phyloP scores from a whole-genome alignment of 805 yeast species.

The Saturnispora zaruensis region DNA sequence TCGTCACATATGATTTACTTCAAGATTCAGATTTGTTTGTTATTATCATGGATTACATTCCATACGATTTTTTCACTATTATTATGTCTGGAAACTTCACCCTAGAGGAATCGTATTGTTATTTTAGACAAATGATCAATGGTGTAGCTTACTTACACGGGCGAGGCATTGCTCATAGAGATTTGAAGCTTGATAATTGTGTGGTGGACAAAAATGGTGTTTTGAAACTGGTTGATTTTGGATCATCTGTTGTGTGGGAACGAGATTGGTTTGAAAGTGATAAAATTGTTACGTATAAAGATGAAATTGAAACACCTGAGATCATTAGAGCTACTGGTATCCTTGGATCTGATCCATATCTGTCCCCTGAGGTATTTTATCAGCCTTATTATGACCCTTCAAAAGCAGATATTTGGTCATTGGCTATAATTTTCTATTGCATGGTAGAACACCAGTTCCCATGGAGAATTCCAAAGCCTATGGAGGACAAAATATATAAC shows the following conservation, averaged over 20 bases:
- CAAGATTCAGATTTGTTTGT: slow-evolving; percentile 54
- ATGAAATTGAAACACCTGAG: slow-evolving; percentile 1
- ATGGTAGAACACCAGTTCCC: slow-evolving; percentile 84
- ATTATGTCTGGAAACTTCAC: slow-evolving; percentile 85
- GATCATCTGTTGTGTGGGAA: slow-evolving; percentile 79
- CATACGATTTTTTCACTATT: slow-evolving; percentile 82
- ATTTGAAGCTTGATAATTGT: slow-evolving; percentile 86
- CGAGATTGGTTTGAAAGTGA: background rate
- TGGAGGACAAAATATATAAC: slow-evolving; percentile 62
- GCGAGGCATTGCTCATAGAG: slow-evolving; percentile 88
- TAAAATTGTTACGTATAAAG: background rate
- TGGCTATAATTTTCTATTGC: slow-evolving; percentile 88
- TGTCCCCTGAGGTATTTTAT: slow-evolving; percentile 83
- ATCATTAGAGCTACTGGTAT: slow-evolving; percentile 70
- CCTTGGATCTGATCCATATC: slow-evolving; percentile 92
- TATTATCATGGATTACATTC: slow-evolving; percentile 90
- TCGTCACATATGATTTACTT: slow-evolving; percentile 73
- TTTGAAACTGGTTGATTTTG: slow-evolving; percentile 85
- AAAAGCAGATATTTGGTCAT: slow-evolving; percentile 86
- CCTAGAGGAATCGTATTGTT: slow-evolving; percentile 63
- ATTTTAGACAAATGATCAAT: slow-evolving; percentile 67
- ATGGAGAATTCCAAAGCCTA: slow-evolving; percentile 82
- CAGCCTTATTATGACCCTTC: slow-evolving; percentile 65
- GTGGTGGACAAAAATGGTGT: slow-evolving; percentile 71
- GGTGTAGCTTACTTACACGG: slow-evolving; percentile 74